Percentiles rank a stretch among this genome's conserved stretches.
Evolutionary conservation across 768 basidiomycete genomes (phyloP).

Genomic region (Galerina marginata): DNA sequence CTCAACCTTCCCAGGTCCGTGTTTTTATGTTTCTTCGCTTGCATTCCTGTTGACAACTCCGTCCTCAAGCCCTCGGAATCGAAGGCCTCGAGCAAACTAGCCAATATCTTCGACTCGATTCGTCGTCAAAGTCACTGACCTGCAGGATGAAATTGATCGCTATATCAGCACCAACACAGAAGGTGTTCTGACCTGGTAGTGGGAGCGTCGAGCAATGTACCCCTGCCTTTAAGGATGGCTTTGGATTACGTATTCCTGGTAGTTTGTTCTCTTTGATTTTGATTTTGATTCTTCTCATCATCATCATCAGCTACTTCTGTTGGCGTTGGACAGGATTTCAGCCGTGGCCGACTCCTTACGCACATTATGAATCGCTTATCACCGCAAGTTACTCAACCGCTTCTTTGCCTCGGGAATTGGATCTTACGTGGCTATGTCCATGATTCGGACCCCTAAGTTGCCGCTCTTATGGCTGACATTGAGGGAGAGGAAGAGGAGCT

Average conservation of each 20-base stretch:
- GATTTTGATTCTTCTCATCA: too few relatives aligned
- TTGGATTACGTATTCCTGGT: constrained; percentile 35
- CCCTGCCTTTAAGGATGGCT: constrained; percentile 38
- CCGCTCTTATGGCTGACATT: constrained; percentile 18
- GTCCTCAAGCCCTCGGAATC: too few relatives aligned
- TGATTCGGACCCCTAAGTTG: constrained; percentile 27
- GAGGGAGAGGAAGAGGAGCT: constrained; percentile 24
- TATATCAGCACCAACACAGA: constrained; percentile 32
- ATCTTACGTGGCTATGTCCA: constrained; percentile 26
- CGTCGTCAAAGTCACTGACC: too few relatives aligned
- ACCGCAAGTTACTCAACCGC: constrained; percentile 28
- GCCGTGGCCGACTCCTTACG: constrained; percentile 30
- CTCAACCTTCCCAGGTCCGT: too few relatives aligned
- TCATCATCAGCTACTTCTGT: constrained; percentile 39
- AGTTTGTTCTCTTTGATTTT: too few relatives aligned
- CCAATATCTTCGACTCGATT: too few relatives aligned
- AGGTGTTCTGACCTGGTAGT: constrained; percentile 38
- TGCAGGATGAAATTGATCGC: constrained; percentile 33
- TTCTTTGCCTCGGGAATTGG: constrained; percentile 44
- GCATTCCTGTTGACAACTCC: too few relatives aligned
- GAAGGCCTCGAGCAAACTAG: too few relatives aligned
- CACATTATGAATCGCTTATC: constrained; percentile 31
- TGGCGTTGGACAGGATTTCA: constrained; percentile 35
- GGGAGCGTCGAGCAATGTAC: constrained; percentile 21
- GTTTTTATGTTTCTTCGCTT: too few relatives aligned